These are phyloP conservation scores for Biscogniauxia marginata DNA, from an alignment of 2,329 filamentous ascomycete genomes.

Conservation along the genomic window DNA sequence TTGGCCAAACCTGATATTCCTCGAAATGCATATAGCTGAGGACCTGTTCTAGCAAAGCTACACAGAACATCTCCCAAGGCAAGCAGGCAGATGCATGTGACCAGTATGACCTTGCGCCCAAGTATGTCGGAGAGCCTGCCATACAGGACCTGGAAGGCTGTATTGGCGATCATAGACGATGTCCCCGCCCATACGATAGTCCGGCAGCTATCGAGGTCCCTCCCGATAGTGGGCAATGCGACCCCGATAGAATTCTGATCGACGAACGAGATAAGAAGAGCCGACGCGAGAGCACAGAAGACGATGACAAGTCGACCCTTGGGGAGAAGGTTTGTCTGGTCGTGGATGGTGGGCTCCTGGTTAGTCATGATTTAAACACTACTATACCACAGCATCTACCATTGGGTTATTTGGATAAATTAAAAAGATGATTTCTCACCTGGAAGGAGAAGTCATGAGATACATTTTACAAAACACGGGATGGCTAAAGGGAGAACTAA, in stretches of 20 bases:
- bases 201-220: constrained; percentile 15
- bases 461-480: no score
- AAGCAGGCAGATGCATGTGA: constrained; percentile 40
- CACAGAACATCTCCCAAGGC: constrained; percentile 41
- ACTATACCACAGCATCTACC: no score
- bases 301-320: constrained; percentile 1
- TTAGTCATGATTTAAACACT: no score
- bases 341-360: no score
- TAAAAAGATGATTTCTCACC: no score
- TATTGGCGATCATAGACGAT: constrained; percentile 26
- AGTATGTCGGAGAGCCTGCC: constrained; percentile 47
- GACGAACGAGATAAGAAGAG: constrained; percentile 10
- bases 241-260: constrained; percentile 24
- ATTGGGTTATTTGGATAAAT: no score
- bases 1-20: constrained; percentile 30
- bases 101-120: constrained; percentile 40
- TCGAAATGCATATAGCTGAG: constrained; percentile 32
- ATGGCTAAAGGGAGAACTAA: no score
- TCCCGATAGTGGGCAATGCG: constrained; percentile 21
- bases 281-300: constrained; percentile 5
- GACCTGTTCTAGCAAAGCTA: constrained; percentile 24
- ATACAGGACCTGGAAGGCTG: constrained; percentile 44
- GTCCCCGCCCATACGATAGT: constrained; percentile 22
- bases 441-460: no score
- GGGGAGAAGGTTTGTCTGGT: constrained; percentile 7